Evolutionary conservation across 805 yeast genomes (phyloP).

Genomic region (Suhomyces kilbournensis): DNA sequence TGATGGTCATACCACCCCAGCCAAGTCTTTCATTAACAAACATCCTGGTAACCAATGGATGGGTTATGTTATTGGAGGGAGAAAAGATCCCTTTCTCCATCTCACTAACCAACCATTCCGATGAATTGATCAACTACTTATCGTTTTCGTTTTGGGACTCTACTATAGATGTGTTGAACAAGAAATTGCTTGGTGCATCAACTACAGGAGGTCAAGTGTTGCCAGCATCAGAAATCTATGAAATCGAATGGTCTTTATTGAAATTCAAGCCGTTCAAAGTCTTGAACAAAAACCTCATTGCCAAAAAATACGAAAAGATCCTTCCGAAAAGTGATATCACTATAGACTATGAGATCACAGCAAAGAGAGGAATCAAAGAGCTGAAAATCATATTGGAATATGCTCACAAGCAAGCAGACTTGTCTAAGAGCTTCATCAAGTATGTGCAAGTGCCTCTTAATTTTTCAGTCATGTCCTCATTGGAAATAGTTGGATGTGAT

Average conservation of each 20-base stretch:
- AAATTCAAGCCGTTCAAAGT: constrained; percentile 57
- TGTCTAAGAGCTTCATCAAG: constrained; percentile 39
- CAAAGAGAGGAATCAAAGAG: constrained; percentile 70
- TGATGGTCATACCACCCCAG: constrained; percentile 45
- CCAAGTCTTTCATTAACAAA: constrained; percentile 58
- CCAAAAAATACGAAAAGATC: constrained; percentile 36
- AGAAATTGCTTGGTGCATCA: constrained; percentile 39
- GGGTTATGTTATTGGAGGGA: constrained; percentile 79
- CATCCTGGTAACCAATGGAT: constrained; percentile 55
- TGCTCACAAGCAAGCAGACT: constrained; percentile 30
- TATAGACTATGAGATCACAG: constrained; percentile 58
- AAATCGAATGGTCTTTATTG: constrained; percentile 66
- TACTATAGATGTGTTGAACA: constrained; percentile 60
- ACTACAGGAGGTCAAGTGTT: constrained; percentile 27
- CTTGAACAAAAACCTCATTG: constrained; percentile 43
- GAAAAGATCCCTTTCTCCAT: constrained; percentile 54
- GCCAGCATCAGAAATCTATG: constrained; percentile 65
- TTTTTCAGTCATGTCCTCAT: constrained; percentile 67
- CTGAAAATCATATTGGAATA: constrained; percentile 68
- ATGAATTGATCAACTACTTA: constrained; percentile 52
- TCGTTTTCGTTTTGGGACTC: constrained; percentile 70
- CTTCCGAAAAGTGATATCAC: constrained; percentile 38
- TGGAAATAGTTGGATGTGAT: constrained; percentile 75
- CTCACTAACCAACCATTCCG: constrained; percentile 55
- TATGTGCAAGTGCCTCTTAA: constrained; percentile 65